A percentile compares a stretch with the other conserved stretches of the same genome.
phyloP scores from a whole-genome alignment of 768 basidiomycete genomes.

The Mycena capillaripes region DNA sequence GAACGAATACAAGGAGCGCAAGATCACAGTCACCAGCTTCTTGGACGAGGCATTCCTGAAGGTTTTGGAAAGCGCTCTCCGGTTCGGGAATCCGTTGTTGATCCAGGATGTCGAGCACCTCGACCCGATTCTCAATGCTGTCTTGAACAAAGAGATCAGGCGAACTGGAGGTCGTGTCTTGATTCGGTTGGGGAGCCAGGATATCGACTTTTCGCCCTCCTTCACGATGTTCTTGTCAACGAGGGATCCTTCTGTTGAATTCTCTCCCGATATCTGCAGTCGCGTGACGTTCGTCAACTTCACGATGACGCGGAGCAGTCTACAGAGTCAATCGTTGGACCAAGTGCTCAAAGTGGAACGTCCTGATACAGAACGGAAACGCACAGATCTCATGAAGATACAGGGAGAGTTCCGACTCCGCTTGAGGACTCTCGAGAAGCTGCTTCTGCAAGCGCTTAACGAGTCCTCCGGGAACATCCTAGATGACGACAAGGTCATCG shows the following conservation, averaged over 20 bases:
- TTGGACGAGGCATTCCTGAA: constrained; percentile 99
- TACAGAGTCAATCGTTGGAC: constrained; percentile 98
- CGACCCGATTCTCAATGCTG: constrained; percentile 97
- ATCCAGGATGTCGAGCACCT: constrained; percentile 99
- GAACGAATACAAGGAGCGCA: constrained; percentile 95
- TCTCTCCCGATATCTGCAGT: constrained; percentile 98
- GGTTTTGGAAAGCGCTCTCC: constrained; percentile 97
- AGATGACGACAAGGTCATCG: constrained; percentile 98
- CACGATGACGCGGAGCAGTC: constrained; percentile 98
- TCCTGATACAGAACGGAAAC: constrained; percentile 94
- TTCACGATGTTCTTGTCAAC: constrained; percentile 99
- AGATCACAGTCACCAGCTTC: constrained; percentile 99
- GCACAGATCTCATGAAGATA: constrained; percentile 97
- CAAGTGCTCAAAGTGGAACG: constrained; percentile 97
- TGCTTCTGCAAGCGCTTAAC: constrained; percentile 94
- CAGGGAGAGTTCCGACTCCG: constrained; percentile 98
- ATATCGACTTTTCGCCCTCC: constrained; percentile 99
- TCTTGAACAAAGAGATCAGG: constrained; percentile 96
- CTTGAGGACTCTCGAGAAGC: constrained; percentile 91
- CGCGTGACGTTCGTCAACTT: constrained; percentile 97
- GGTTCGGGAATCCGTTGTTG: constrained; percentile 96
- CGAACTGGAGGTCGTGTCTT: constrained; percentile 97
- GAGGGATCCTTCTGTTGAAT: constrained; percentile 96
- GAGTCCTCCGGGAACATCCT: constrained; percentile 97
- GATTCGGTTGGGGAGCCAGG: constrained; percentile 96